Percentiles rank a stretch among this genome's conserved stretches.
These are phyloP conservation scores for Leucaena leucocephala DNA, from an alignment of 306 rosid genomes.

Conservation along the genomic window DNA sequence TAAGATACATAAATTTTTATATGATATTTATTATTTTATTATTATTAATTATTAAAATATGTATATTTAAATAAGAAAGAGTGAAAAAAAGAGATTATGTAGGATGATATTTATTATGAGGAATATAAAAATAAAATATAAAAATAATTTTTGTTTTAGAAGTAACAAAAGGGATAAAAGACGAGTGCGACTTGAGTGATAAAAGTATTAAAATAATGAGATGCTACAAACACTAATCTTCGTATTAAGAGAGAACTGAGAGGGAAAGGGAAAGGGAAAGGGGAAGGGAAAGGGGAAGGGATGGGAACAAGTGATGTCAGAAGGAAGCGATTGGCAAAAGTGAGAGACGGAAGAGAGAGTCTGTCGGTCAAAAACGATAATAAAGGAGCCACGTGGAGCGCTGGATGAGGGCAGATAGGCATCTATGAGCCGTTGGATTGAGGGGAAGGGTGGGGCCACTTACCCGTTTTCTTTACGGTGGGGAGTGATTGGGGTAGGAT, in stretches of 20 bases:
- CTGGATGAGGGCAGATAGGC: neutral
- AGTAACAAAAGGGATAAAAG: neutral
- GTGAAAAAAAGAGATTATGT: too few species aligned
- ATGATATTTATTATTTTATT: too few species aligned
- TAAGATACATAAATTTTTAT: too few species aligned
- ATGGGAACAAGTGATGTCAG: constrained; percentile 27
- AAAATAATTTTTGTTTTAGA: neutral
- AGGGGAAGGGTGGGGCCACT: constrained; percentile 16
- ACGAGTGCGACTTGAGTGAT: neutral
- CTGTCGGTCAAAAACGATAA: constrained; percentile 22
- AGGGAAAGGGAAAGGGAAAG: neutral
- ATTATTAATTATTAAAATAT: too few species aligned
- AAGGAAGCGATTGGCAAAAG: neutral
- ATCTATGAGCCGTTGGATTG: neutral
- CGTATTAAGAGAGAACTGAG: neutral
- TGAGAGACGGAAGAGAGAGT: constrained; percentile 37
- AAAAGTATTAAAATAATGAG: neutral
- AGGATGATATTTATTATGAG: too few species aligned
- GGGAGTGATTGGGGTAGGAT: constrained; percentile 4
- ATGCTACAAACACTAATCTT: neutral
- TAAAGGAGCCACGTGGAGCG: constrained; percentile 11
- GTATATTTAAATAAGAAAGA: too few species aligned
- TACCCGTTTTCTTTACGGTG: constrained; percentile 8
- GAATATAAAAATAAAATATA: too few species aligned
- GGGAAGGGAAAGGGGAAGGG: neutral